Conservation (phyloP, 495 filamentous ascomycete genomes). For the Jackrogersella minutella region DNA sequence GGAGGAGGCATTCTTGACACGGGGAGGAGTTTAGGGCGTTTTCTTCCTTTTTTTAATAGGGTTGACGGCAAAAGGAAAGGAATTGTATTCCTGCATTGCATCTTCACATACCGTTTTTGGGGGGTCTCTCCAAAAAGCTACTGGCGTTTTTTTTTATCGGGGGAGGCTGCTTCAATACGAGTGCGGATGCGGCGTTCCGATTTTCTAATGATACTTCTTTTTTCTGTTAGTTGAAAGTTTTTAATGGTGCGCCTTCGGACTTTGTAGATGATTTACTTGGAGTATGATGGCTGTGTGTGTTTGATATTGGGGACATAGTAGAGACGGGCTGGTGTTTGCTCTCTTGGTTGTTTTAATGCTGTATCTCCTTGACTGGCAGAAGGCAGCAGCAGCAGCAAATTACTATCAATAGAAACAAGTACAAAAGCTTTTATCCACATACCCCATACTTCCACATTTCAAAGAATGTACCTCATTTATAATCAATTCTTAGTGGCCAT, state of each 20-base stretch:
- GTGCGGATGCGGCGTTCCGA: slow-evolving; percentile 1
- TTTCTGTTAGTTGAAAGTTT: no score
- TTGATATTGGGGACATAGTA: not conserved
- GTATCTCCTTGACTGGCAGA: no score
- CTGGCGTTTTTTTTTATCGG: not conserved
- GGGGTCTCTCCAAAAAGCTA: not conserved
- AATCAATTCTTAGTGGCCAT: no score
- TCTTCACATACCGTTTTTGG: not conserved
- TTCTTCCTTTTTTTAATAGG: not conserved
- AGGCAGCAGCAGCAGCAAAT: no score
- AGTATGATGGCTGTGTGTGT: not conserved
- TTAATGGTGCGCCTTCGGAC: no score
- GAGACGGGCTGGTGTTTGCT: no score
- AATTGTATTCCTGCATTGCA: not conserved
- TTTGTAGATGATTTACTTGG: not conserved
- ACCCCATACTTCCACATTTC: no score
- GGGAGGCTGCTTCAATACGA: not conserved
- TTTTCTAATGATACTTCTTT: not conserved
- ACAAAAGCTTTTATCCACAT: no score
- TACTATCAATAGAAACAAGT: no score
- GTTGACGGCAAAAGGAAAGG: not conserved
- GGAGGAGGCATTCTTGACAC: no score
- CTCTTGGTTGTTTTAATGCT: no score
- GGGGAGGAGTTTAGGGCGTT: slow-evolving; percentile 21
- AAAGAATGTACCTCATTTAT: no score